Evolutionary conservation across 495 filamentous ascomycete genomes (phyloP).

Genomic region (Stereocaulon alpinum): DNA sequence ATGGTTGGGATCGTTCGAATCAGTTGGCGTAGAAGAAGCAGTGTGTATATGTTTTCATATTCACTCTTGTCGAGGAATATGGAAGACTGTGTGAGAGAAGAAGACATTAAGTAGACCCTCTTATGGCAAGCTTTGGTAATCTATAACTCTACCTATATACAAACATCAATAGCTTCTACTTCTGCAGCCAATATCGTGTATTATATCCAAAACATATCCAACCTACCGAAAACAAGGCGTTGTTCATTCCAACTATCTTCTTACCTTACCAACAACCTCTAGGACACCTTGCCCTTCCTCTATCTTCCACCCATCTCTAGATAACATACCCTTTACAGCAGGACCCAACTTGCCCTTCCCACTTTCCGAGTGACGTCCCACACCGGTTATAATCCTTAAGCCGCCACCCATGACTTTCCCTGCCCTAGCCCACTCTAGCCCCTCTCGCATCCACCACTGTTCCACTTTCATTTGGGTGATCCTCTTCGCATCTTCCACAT

Average conservation of each 20-base stretch:
- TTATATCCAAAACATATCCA: too few relatives aligned
- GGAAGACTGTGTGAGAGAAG: too few relatives aligned
- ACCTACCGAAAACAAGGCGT: too few relatives aligned
- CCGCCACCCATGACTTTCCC: slow-evolving; percentile 25
- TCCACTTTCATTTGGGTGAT: slow-evolving; percentile 59
- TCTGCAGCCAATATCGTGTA: too few relatives aligned
- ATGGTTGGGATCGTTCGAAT: too few relatives aligned
- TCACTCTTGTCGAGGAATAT: too few relatives aligned
- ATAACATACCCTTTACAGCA: slow-evolving; percentile 67
- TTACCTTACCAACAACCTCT: slow-evolving; percentile 46
- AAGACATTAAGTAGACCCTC: too few relatives aligned
- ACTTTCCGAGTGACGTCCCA: slow-evolving; percentile 67
- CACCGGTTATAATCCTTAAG: slow-evolving; percentile 70
- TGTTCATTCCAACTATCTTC: slow-evolving; percentile 3
- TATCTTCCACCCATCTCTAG: slow-evolving; percentile 73
- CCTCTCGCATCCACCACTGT: slow-evolving; percentile 70
- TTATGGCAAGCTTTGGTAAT: too few relatives aligned
- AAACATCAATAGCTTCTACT: too few relatives aligned
- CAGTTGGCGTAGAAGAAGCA: too few relatives aligned
- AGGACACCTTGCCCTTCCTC: slow-evolving; percentile 56
- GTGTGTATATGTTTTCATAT: too few relatives aligned
- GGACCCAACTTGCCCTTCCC: slow-evolving; percentile 66
- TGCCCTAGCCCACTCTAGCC: slow-evolving; percentile 34
- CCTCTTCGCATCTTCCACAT: slow-evolving; percentile 63
- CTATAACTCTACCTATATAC: too few relatives aligned